These are phyloP conservation scores for Podila epigama DNA, from an alignment of 192 early-diverging fungal species.

Conservation along the genomic window DNA sequence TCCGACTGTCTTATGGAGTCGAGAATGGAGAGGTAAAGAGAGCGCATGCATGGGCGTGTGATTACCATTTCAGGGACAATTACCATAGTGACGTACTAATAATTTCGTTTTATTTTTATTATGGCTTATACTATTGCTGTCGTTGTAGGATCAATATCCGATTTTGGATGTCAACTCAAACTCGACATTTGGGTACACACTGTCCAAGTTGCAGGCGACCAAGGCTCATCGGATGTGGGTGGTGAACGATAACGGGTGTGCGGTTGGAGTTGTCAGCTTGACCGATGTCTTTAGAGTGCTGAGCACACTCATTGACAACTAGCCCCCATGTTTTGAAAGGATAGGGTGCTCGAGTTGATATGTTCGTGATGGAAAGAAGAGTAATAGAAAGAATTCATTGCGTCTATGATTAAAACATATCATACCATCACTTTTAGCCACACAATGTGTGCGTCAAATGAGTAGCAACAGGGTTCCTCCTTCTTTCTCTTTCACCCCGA, in stretches of 20 bases:
- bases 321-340: not conserved
- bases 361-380: no score
- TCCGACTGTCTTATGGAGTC: slow-evolving; percentile 28
- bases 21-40: slow-evolving; percentile 37
- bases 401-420: no score
- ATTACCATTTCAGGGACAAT: not conserved
- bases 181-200: slow-evolving; percentile 72
- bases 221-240: slow-evolving; percentile 87
- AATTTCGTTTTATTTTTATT: slow-evolving; percentile 3
- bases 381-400: no score
- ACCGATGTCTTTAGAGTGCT: slow-evolving; percentile 80
- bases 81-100: not conserved
- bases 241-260: slow-evolving; percentile 58
- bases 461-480: no score
- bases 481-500: no score
- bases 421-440: no score
- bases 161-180: slow-evolving; percentile 79
- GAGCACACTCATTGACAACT: slow-evolving; percentile 28
- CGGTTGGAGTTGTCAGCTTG: slow-evolving; percentile 78
- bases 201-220: slow-evolving; percentile 83
- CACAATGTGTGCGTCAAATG: no score
- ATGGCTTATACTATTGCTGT: slow-evolving; percentile 5
- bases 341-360: no score
- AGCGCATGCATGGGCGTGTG: not conserved
- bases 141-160: slow-evolving; percentile 64